Evolutionary conservation across 305 asterid species (phyloP).

Genomic region (Solanum chacoense): DNA sequence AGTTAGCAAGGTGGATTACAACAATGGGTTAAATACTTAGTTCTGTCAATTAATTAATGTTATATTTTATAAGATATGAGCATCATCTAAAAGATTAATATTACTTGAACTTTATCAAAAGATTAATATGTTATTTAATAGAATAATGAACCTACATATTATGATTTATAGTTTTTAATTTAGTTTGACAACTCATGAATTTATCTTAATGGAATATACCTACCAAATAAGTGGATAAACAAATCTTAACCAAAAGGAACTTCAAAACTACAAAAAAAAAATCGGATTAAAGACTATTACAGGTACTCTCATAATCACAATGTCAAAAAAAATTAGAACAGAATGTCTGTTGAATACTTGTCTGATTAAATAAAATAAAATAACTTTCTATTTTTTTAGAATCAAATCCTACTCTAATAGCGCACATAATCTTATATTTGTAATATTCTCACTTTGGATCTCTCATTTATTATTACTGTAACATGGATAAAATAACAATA

Average conservation of each 20-base stretch:
- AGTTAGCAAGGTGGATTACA: background rate
- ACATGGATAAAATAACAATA: background rate
- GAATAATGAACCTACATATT: background rate
- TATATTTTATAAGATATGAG: background rate
- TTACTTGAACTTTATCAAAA: background rate
- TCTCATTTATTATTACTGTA: background rate
- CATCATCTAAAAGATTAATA: background rate
- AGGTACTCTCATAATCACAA: background rate
- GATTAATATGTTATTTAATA: background rate
- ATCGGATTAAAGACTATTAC: background rate
- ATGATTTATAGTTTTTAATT: background rate
- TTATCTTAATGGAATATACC: background rate
- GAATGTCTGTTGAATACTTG: background rate
- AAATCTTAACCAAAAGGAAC: background rate
- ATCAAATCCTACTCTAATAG: background rate
- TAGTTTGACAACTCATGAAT: background rate
- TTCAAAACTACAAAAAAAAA: background rate
- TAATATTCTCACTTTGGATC: background rate
- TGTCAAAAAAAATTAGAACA: background rate
- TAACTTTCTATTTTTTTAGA: background rate
- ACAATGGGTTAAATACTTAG: background rate
- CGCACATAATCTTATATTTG: background rate
- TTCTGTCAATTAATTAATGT: background rate
- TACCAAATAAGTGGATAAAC: background rate
- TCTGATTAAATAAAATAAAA: background rate